Evolutionary conservation across 148 eudicot species (phyloP).

Genomic region (Selenicereus undatus): DNA sequence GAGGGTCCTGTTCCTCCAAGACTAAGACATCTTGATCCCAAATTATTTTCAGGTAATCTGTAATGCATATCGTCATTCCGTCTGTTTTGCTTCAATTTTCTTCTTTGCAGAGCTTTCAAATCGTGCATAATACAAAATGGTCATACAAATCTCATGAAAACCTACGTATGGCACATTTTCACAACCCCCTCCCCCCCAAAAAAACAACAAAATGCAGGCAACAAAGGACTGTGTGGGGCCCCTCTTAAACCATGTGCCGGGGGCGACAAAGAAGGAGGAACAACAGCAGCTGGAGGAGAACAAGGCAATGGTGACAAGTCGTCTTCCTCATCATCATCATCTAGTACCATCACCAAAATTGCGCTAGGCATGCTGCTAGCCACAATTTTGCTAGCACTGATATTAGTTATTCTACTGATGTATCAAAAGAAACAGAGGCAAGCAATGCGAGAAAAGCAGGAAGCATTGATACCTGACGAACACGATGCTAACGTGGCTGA

Average conservation of each 20-base stretch:
- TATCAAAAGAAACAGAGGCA: conserved; percentile 23
- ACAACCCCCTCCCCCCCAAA: not conserved
- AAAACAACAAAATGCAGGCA: conserved; percentile 39
- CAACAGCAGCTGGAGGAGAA: not conserved
- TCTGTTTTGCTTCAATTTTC: not conserved
- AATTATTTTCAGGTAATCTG: conserved; percentile 26
- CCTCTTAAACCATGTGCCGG: conserved; percentile 47
- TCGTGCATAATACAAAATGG: not conserved
- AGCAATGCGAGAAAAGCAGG: conserved; percentile 12
- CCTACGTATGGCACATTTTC: not conserved
- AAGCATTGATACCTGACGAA: conserved; percentile 9
- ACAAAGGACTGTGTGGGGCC: conserved; percentile 65
- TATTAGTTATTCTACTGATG: conserved; percentile 27
- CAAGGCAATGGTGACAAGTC: not conserved
- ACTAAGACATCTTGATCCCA: conserved; percentile 24
- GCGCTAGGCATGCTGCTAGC: conserved; percentile 25
- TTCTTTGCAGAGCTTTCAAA: not conserved
- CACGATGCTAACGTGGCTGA: conserved; percentile 18
- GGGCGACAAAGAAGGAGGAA: not conserved
- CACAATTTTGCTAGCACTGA: conserved; percentile 20
- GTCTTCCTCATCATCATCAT: conserved; percentile 15
- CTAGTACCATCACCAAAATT: conserved; percentile 19
- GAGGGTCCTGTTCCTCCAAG: conserved; percentile 64
- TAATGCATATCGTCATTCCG: not conserved
- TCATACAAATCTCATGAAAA: not conserved